phyloP scores from a whole-genome alignment of 306 rosid species.

The Myrica gale region DNA sequence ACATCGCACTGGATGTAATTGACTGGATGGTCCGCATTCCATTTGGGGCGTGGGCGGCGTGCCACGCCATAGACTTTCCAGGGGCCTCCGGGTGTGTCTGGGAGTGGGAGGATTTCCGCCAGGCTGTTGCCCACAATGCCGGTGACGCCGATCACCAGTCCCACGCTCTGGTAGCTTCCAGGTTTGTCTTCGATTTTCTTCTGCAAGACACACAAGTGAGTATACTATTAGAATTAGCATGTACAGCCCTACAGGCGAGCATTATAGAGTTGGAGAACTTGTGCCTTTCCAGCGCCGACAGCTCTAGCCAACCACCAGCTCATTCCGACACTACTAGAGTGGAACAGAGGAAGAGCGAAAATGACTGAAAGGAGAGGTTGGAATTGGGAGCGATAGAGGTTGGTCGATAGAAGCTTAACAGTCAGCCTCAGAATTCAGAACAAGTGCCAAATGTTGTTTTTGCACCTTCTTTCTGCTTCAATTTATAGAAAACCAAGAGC shows the following conservation, averaged over 20 bases:
- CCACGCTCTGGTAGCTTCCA: slow-evolving; percentile 47
- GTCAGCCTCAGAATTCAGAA: no score
- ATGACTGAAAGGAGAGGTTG: neutral
- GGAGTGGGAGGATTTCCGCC: slow-evolving; percentile 70
- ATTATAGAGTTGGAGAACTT: neutral
- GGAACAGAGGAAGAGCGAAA: neutral
- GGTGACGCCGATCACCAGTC: slow-evolving; percentile 52
- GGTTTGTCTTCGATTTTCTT: slow-evolving; percentile 48
- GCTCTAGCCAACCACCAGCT: slow-evolving; percentile 63
- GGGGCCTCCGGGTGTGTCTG: slow-evolving; percentile 72
- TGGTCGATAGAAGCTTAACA: neutral
- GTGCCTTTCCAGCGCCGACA: slow-evolving; percentile 45
- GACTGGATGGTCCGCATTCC: slow-evolving; percentile 61
- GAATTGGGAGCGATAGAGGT: no score
- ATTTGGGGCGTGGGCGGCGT: slow-evolving; percentile 55
- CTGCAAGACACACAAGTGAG: slow-evolving; percentile 15
- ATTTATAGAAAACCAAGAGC: no score
- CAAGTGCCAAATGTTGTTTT: no score
- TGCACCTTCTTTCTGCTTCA: no score
- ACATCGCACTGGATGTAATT: slow-evolving; percentile 67
- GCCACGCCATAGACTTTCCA: slow-evolving; percentile 83
- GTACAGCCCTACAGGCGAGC: neutral
- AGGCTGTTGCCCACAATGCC: slow-evolving; percentile 80
- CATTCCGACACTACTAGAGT: slow-evolving; percentile 9
- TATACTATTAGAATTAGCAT: neutral